phyloP scores from a whole-genome alignment of 306 rosid genomes.

The Inga leiocalycina region DNA sequence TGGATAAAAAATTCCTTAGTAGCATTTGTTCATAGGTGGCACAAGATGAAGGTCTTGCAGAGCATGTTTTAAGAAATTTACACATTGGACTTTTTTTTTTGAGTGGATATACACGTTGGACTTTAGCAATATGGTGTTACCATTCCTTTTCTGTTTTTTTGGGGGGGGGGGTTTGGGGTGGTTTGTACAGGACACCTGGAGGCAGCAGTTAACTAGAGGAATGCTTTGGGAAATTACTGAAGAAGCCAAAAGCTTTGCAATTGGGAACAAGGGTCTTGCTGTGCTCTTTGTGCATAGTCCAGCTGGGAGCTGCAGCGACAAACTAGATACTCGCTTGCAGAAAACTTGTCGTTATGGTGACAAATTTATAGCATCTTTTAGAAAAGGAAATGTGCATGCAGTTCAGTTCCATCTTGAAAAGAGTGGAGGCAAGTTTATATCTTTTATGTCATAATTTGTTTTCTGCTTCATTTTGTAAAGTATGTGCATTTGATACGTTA shows the following conservation, averaged over 20 bases:
- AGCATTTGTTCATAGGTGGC: constrained; percentile 56
- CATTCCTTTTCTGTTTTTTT: too few species aligned
- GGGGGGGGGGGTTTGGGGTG: too few species aligned
- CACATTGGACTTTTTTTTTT: background rate
- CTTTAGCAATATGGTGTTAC: too few species aligned
- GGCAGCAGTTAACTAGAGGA: too few species aligned
- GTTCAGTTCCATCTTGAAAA: constrained; percentile 40
- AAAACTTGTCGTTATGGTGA: constrained; percentile 88
- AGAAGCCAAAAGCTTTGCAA: too few species aligned
- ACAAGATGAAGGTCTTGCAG: too few species aligned
- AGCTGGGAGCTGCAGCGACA: constrained; percentile 71
- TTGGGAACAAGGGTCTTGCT: too few species aligned
- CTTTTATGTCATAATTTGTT: constrained; percentile 1
- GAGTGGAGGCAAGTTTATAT: constrained; percentile 41
- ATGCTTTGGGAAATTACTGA: too few species aligned
- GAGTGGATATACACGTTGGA: too few species aligned
- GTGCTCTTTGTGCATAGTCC: too few species aligned
- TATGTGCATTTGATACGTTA: background rate
- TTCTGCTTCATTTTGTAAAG: background rate
- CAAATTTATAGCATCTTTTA: constrained; percentile 79
- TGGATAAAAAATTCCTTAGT: background rate
- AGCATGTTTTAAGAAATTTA: too few species aligned
- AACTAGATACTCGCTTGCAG: constrained; percentile 94
- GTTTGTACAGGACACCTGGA: too few species aligned
- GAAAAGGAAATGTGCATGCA: constrained; percentile 92